Base-by-base conservation (phyloP, 139 green algal species). In the Asterochloris sp. region DNA sequence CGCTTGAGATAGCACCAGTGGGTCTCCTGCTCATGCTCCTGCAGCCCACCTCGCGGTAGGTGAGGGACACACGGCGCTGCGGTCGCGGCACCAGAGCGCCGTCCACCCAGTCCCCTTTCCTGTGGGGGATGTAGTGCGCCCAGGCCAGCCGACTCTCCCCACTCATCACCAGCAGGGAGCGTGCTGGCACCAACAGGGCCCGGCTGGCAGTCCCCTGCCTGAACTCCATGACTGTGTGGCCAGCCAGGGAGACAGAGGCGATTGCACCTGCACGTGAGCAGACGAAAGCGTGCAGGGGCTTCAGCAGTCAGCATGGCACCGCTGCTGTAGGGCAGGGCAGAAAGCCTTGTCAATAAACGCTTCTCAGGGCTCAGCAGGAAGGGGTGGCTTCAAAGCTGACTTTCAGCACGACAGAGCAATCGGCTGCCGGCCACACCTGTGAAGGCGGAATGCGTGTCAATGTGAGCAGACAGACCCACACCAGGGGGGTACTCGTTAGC, bases 381-480 rank as follows among this genome's bases (percentile, higher is more conserved):
- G 38, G 38, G 38, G 38, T 54, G 19, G 9, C 17, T 8, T 71
- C 66, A 71, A 2, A 71, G 21, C 17, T 71, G 19, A 71, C 17
- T 13, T 71, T 10, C 4, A 24, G 9, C 66, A 71, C 61, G 69
- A 76, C 6, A 73, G 62, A 73, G 17, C 15, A n/a, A 67, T 68
- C 63, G 47, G 54, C 17, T n/a, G 24, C 16, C 17, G 69, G 68
- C 24, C 16, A 47, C 61, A 79, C 89, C 91, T 81, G 87, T 91
- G 82, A 99, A 99, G 10, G 95, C 93, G 16, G 92, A 96, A 89
- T 99, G 97, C 1, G 94, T 98, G 87, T 99, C 97, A 1, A 99
- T 88, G 85, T 99, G 97, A 0, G 96, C 88, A 9, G 94, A 88
- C 29, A 99, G 84, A 17, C 97, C 97, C n/a, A 98, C 92, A 12